phyloP scores from a whole-genome alignment of 2,329 filamentous ascomycete genomes.

The Cladosporium oxysporum region DNA sequence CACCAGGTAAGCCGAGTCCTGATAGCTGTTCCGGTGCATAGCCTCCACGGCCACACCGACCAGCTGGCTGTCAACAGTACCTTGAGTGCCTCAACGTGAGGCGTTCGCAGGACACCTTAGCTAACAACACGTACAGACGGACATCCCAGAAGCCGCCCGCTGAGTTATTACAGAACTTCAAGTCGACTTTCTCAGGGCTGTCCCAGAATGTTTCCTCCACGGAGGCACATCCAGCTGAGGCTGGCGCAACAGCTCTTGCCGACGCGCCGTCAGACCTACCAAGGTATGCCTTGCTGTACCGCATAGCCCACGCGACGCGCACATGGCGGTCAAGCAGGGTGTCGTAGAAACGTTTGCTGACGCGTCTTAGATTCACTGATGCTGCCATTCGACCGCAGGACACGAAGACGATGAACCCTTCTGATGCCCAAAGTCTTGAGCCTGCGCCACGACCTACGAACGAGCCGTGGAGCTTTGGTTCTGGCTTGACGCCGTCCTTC shows the following conservation, averaged over 20 bases:
- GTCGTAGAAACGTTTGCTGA: background rate
- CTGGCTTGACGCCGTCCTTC: conserved; percentile 76
- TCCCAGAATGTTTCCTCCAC: conserved; percentile 43
- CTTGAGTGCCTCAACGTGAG: background rate
- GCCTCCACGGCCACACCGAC: conserved; percentile 21
- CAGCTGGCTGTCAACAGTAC: background rate
- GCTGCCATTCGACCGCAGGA: conserved; percentile 20
- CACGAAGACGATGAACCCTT: conserved; percentile 13
- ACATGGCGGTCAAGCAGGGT: background rate
- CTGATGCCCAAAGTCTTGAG: conserved; percentile 70
- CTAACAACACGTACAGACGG: conserved; percentile 28
- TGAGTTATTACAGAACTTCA: conserved; percentile 81
- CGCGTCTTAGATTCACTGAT: background rate
- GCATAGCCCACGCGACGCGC: background rate
- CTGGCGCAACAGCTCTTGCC: conserved; percentile 41
- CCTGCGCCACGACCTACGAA: conserved; percentile 77
- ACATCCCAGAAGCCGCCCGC: conserved; percentile 84
- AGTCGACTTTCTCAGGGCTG: conserved; percentile 77
- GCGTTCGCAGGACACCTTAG: conserved; percentile 19
- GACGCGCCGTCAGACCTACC: conserved; percentile 39
- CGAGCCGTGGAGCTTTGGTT: conserved; percentile 69
- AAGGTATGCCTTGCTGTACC: background rate
- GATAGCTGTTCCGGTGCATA: conserved; percentile 16
- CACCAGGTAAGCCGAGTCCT: conserved; percentile 15
- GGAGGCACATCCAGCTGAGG: conserved; percentile 49